phyloP scores from a whole-genome alignment of 768 basidiomycete genomes.

The Tremella fuciformis region DNA sequence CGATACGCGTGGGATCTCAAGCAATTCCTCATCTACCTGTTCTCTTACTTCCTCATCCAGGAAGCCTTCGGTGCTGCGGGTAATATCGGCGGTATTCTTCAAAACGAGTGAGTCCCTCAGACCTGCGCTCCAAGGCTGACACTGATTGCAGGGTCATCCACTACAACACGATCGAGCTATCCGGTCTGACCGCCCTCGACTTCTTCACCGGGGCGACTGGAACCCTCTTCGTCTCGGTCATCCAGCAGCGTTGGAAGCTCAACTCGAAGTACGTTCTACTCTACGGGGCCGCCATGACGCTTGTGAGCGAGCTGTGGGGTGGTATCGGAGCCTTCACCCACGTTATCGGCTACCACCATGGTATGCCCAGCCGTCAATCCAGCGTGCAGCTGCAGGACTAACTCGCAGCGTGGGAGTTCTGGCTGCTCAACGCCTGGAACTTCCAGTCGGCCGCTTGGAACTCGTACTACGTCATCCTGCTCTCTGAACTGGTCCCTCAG shows the following conservation, averaged over 20 bases:
- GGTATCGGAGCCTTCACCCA: constrained; percentile 14
- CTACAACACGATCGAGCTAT: constrained; percentile 12
- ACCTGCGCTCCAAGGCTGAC: background rate
- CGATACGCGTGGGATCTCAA: constrained; percentile 13
- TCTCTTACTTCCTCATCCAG: constrained; percentile 17
- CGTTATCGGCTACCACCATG: constrained; percentile 16
- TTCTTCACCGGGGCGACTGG: constrained; percentile 14
- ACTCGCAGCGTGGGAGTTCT: constrained; percentile 15
- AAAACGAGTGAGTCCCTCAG: constrained; percentile 13
- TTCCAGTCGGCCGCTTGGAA: too few species aligned
- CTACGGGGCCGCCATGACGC: constrained; percentile 23
- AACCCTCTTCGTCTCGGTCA: constrained; percentile 8
- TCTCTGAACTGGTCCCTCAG: constrained; percentile 19
- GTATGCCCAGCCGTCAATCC: background rate
- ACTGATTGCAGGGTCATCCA: constrained; percentile 12
- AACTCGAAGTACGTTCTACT: constrained; percentile 8
- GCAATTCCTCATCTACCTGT: constrained; percentile 18
- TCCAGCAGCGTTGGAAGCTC: constrained; percentile 15
- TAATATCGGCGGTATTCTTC: constrained; percentile 16
- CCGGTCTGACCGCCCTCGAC: constrained; percentile 6
- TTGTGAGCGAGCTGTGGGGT: constrained; percentile 18
- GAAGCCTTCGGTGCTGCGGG: constrained; percentile 20
- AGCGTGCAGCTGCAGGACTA: too few species aligned
- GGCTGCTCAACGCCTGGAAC: constrained; percentile 13
- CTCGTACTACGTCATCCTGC: constrained; percentile 12